Conservation (phyloP, 208 protist genomes). For the Strigomonas culicis region DNA sequence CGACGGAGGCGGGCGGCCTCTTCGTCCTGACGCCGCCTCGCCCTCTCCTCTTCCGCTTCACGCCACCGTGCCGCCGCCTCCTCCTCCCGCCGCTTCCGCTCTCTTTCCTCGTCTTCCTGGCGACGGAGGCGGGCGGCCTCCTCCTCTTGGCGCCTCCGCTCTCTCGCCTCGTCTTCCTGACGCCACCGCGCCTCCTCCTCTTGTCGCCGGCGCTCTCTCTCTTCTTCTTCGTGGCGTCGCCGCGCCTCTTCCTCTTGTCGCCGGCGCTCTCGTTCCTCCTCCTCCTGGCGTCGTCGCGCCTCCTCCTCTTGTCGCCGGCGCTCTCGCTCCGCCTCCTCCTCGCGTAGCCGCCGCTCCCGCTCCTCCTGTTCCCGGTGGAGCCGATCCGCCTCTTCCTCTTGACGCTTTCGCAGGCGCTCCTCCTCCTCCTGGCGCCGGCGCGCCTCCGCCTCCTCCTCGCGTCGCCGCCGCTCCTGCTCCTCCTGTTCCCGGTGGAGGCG, state of each 20-base stretch:
- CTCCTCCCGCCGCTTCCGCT: not conserved
- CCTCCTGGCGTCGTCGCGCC: conserved; percentile 1
- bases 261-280: not conserved
- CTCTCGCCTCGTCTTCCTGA: not conserved
- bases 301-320: not conserved
- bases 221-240: not conserved
- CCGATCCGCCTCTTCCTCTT: conserved; percentile 5
- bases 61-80: not conserved
- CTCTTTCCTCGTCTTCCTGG: conserved; percentile 3
- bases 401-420: not conserved
- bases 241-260: not conserved
- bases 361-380: not conserved
- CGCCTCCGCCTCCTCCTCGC: not conserved
- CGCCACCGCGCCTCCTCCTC: not conserved
- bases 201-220: not conserved
- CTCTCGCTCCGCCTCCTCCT: not conserved
- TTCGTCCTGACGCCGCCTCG: not conserved
- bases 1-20: not conserved
- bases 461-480: too few species aligned
- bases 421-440: not conserved
- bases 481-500: not conserved
- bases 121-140: conserved; percentile 3
- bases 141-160: conserved; percentile 9
- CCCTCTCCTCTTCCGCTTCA: not conserved
- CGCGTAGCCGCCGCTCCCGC: not conserved